Evolutionary conservation across 805 yeast species (phyloP), one percentile per base, ranked within the genome.

Genomic region (Tetrapisispora iriomotensis): DNA sequence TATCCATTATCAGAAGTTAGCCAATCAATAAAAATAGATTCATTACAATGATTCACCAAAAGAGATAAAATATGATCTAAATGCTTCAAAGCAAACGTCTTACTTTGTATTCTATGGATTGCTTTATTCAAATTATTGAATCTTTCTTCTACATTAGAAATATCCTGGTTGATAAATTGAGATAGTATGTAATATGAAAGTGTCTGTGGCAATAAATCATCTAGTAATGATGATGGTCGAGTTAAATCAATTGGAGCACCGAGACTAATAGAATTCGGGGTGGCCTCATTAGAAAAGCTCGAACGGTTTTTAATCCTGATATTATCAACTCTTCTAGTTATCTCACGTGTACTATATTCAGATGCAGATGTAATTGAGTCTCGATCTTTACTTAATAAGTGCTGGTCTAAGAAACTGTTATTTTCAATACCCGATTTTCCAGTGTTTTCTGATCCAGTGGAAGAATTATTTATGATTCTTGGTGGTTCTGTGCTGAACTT

Each of bases 41-140:
- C 36, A 14, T 37, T 29, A 14, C 33, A 27, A 15, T 42, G 43
- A 1, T 26, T 27, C 3, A 53, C 28, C 18, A 58, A 37, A 4
- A 53, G 50, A 25, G 41, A 49, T 8, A 54, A 38, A 21, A 57
- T 36, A 30, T 46, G 44, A 25, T 50, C 50, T 30, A 56, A 32
- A 40, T 56, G 60, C 30, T 46, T 54, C 34, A 53, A 45, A 1
- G 59, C 46, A 40, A 58, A 59, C 1, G 61, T 49, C 2, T 58
- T 51, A 24, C 45, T 49, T 30, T 51, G 44, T 3, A 57, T 53
- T 39, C 55, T 46, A 15, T 36, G 37, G 3, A 55, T 42, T 2
- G 53, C 55, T 23, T 46, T 44, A 23, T 25, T 32, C 17, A 38
- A 14, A 18, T 30, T 32, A 18, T 26, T 10, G n/a, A 38, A 32